Base-by-base conservation (phyloP, 257 asterid genomes). In the Cynanchum wilfordii region DNA sequence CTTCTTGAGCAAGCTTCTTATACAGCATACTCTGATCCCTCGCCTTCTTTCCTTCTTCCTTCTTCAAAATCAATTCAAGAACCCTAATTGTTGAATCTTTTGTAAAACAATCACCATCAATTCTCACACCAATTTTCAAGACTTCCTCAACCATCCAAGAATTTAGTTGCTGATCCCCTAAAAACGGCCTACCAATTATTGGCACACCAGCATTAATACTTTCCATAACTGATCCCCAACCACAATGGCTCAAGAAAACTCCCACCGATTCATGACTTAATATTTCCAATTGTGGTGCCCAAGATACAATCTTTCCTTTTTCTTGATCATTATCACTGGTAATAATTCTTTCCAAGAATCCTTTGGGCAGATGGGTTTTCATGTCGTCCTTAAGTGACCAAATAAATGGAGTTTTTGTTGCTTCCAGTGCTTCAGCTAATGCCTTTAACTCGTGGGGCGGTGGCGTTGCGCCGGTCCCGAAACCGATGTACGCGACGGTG, bases 401-500 rank as follows among this genome's bases (percentile, higher is more conserved):
- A 7, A 92, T 83, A 72, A 86, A 87, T 0, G 97, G 89, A 44
- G 78, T 33, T 25, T 66, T 72, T 22, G 65, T 75, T 29, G 74
- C 7, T 72, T 88, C 95, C n/a, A 92, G 78, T 68, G 95, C 93
- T 56, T 80, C 87, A 0, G 93, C 82, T 30, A 92, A 9, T 20
- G 89, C 95, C 8, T 25, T 56, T 1, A 90, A 66, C 66, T 92
- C 98, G 5, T 62, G 11, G 12, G 81, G 86, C 0, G 91, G 90
- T 13, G 90, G 91, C 0, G 79, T 74, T 19, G 71, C n/a, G 0
- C 84, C 82, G 3, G 97, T 85, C 19, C 97, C 97, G 60, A 92
- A 92, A 78, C 94, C 82, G 33, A 90, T 78, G 80, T 90, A 92
- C 0, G 82, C 84, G 0, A 88, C 95, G 0, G 91, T 84, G 50